phyloP scores from a whole-genome alignment of 208 protist genomes.

The Crithidia expoeki region DNA sequence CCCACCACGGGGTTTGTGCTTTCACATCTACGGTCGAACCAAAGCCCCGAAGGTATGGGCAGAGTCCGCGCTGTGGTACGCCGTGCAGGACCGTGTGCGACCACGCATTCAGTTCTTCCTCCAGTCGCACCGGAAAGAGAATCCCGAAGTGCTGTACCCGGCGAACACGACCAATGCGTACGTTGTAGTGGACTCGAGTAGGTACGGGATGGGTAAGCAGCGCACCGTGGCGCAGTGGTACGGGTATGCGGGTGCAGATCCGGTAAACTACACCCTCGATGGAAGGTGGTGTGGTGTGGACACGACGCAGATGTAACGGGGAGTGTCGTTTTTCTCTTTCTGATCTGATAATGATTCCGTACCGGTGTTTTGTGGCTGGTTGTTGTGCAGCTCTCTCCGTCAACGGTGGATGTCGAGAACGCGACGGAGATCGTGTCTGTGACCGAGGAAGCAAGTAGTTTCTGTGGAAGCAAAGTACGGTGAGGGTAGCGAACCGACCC shows the following conservation, averaged over 20 bases:
- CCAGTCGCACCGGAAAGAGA: slow-evolving; percentile 16
- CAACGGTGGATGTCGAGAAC: too few relatives aligned
- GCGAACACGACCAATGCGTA: slow-evolving; percentile 24
- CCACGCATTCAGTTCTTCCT: slow-evolving; percentile 71
- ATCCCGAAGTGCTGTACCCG: slow-evolving; percentile 26
- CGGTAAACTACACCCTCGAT: slow-evolving; percentile 48
- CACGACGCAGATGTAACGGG: background rate
- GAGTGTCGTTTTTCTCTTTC: too few relatives aligned
- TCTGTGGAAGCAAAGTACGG: too few relatives aligned
- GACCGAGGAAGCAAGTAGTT: too few relatives aligned
- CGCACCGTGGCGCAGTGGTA: slow-evolving; percentile 78
- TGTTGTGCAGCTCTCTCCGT: too few relatives aligned
- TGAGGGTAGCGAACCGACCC: too few relatives aligned
- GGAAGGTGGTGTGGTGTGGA: slow-evolving; percentile 56
- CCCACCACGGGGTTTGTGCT: slow-evolving; percentile 68
- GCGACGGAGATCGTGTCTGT: too few relatives aligned
- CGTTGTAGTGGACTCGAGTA: slow-evolving; percentile 70
- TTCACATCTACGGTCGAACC: slow-evolving; percentile 77
- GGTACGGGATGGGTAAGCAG: slow-evolving; percentile 71
- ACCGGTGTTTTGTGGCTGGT: too few relatives aligned
- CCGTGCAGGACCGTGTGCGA: slow-evolving; percentile 29
- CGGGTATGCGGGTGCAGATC: slow-evolving; percentile 66
- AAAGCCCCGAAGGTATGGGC: slow-evolving; percentile 69
- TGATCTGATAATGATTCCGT: too few relatives aligned
- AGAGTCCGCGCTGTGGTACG: slow-evolving; percentile 33